Evolutionary conservation across 257 asterid genomes (phyloP).

Genomic region (Rauvolfia tetraphylla): DNA sequence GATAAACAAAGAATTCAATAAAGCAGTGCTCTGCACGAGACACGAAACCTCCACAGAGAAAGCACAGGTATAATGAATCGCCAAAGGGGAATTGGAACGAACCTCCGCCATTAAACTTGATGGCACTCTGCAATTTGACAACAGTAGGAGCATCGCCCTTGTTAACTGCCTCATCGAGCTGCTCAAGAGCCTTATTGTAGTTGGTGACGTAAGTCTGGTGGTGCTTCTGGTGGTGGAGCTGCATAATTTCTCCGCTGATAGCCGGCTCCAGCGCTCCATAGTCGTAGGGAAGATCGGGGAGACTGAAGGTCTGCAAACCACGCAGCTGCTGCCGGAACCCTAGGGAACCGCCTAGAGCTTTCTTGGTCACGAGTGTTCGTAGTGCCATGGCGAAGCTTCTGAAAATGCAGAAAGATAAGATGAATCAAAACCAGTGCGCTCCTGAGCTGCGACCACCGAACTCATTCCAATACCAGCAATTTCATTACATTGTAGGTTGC

Average conservation of each 20-base stretch:
- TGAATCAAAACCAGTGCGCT: not conserved
- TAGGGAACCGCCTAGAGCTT: conserved; percentile 23
- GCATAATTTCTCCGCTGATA: conserved; percentile 88
- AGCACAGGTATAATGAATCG: not conserved
- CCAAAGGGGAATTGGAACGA: not conserved
- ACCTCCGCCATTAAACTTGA: conserved; percentile 99
- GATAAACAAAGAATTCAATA: not conserved
- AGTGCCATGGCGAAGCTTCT: conserved; percentile 53
- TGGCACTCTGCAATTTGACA: conserved; percentile 82
- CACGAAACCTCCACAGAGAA: not conserved
- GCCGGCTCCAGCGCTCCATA: conserved; percentile 89
- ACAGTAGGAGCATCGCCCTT: conserved; percentile 63
- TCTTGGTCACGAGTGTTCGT: conserved; percentile 41
- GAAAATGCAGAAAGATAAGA: not conserved
- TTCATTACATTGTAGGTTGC: not conserved
- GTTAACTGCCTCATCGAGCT: conserved; percentile 62
- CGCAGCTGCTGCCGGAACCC: conserved; percentile 44
- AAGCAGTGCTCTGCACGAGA: not conserved
- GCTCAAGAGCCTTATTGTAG: conserved; percentile 85
- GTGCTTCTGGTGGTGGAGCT: conserved; percentile 95
- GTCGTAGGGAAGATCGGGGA: conserved; percentile 84
- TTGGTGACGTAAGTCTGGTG: conserved; percentile 89
- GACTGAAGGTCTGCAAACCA: conserved; percentile 58
- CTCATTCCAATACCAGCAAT: too few relatives aligned
- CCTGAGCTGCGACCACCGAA: not conserved